Base-by-base conservation (phyloP, 2,329 filamentous ascomycete genomes). In the Didymella pomorum region DNA sequence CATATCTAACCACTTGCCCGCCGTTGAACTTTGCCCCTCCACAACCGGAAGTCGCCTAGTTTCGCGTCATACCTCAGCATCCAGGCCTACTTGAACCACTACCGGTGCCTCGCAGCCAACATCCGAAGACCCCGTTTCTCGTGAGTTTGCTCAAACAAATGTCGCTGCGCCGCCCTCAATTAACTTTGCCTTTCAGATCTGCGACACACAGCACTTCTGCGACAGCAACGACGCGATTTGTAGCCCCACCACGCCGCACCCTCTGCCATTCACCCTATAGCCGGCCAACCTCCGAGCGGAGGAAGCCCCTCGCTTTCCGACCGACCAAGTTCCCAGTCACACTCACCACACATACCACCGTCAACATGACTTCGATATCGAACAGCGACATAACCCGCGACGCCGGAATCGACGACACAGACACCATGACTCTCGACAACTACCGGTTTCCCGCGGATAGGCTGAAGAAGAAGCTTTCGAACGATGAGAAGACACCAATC, bases 401-500 rank as follows among this genome's bases (percentile, higher is more conserved):
- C 54, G 65, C 68, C 39, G 67, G 64, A 10, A 65, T 74, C 57
- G 67, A 67, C 51, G 63, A 63, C 52, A 58, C 64, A 20, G 64
- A 71, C 42, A 65, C 65, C 52, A 71, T 74, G 71, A 71, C 74
- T 23, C 70, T 82, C 63, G 74, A 78, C 60, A 76, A 77, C 67
- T 90, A 90, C 78, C 77, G 77, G 58, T 90, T 91, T 68, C 88
- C 88, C 10, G 79, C 81, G 21, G 79, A 85, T 65, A 81, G 87
- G 21, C 81, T 91, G 49, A 82, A 83, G 75, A 82, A 80, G 62
- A 80, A 80, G 42, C 82, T 88, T 62, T 82, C 79, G 49, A 82
- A 87, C 62, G 75, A 83, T 28, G 77, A 80, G 60, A 86, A 84
- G 72, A 86, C 81, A 28, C 87, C 88, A 14, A 81, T 91, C 39